Base-by-base conservation (phyloP, 768 basidiomycete species). In the Hygrophorus russula region DNA sequence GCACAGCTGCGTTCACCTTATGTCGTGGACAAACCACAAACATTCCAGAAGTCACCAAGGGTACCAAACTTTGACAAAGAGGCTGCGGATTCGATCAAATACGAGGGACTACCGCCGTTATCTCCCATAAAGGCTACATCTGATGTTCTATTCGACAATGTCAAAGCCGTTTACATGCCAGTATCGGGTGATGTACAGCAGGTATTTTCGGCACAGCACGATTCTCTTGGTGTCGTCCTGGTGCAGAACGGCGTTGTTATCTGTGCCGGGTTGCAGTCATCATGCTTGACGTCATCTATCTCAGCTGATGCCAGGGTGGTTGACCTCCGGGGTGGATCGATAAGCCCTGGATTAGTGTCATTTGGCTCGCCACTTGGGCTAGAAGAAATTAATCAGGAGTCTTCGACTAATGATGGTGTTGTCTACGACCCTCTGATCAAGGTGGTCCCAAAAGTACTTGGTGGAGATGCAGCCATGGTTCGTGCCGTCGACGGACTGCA, bases 41-140 rank as follows among this genome's bases (percentile, higher is more conserved):
- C 56, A 12, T 72, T 64, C 54, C 73, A 76, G 48, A 51, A 53
- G 5, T 39, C 58, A 5, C 83, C 86, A 0, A 62, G 59, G 33
- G 76, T 78, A 1, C 86, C 87, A 0, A 68, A 83, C 51, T 92
- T 82, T 50, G 76, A 80, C 52, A 64, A 71, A 37, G 87, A 89
- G 51, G 76, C 78, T 3, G 59, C 63, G 27, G 69, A 75, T 27
- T 74, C 80, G 1, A 52, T 88, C 31, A 48, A 68, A 30, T 76
- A 77, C 46, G 78, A 89, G 20, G 89, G 89, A 15, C 69, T 91
- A 42, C 84, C 85, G 4, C 84, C 87, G 11, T 65, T 93, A 9
- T 56, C 59, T 7, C 68, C 76, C 0, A 63, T 56, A 36, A 65
- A 63, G 46, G 48, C 51, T 10, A 47, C 57, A 18, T 54, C 53